Evolutionary conservation across 2,329 filamentous ascomycete species (phyloP).

Genomic region (Alternaria arbusti): DNA sequence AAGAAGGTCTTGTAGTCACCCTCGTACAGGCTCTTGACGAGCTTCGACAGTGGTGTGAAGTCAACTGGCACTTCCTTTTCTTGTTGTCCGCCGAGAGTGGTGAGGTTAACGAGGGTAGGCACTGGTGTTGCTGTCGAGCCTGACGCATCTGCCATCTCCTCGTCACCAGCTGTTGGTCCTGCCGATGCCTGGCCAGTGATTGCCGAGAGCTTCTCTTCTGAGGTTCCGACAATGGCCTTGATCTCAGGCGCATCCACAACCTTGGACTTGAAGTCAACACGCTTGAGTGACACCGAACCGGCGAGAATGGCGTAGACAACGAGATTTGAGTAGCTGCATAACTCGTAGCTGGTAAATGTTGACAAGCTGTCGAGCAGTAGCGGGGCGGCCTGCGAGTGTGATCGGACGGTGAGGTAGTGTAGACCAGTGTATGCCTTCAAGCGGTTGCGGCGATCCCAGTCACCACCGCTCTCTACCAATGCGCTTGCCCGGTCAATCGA

Average conservation of each 20-base stretch:
- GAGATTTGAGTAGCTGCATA: conserved; percentile 94
- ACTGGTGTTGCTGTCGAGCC: conserved; percentile 59
- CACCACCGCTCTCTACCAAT: conserved; percentile 91
- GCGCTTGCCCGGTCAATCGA: conserved; percentile 87
- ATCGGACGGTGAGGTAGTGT: conserved; percentile 88
- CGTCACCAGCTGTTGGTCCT: conserved; percentile 77
- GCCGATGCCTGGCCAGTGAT: conserved; percentile 81
- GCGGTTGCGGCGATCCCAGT: conserved; percentile 98
- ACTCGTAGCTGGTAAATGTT: conserved; percentile 97
- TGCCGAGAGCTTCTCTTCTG: conserved; percentile 84
- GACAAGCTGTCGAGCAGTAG: conserved; percentile 95
- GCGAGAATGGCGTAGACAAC: conserved; percentile 96
- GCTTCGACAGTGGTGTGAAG: conserved; percentile 83
- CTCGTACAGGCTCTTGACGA: conserved; percentile 90
- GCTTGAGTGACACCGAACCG: conserved; percentile 91
- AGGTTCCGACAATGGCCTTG: conserved; percentile 91
- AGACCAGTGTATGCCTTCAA: conserved; percentile 98
- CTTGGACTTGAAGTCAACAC: conserved; percentile 98
- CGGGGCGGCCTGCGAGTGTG: conserved; percentile 87
- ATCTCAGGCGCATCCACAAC: conserved; percentile 98
- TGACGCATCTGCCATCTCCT: conserved; percentile 70
- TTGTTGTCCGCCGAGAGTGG: conserved; percentile 79
- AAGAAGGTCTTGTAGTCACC: conserved; percentile 97
- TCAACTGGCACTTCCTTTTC: conserved; percentile 84
- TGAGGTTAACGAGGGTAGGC: conserved; percentile 84